Evolutionary conservation across 495 filamentous ascomycete species (phyloP).

Genomic region (Talaromyces thailandensis): DNA sequence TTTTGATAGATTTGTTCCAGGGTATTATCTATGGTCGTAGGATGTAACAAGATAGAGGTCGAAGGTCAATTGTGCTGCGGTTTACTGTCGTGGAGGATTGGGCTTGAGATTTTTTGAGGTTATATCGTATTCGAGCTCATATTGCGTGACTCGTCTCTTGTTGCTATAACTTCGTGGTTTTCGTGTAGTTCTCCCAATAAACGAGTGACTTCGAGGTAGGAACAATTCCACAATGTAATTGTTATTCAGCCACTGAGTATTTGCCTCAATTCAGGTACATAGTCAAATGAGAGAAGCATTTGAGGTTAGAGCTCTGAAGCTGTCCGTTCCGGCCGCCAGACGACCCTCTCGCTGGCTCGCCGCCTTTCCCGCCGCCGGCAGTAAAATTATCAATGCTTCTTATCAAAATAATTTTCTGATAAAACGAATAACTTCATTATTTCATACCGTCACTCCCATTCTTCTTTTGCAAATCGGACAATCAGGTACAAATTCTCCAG

Average conservation of each 20-base stretch:
- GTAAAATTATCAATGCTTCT: background rate
- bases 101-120: background rate
- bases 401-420: background rate
- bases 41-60: background rate
- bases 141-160: background rate
- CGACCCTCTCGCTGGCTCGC: background rate
- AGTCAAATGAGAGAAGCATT: background rate
- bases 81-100: background rate
- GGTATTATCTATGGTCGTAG: background rate
- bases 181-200: background rate
- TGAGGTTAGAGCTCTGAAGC: background rate
- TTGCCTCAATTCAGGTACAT: background rate
- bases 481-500: background rate
- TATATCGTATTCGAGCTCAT: background rate
- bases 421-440: background rate
- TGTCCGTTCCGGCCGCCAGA: background rate
- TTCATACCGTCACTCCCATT: no score
- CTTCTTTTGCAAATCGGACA: no score
- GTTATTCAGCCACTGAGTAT: background rate
- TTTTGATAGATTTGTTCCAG: background rate
- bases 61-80: background rate
- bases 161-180: background rate
- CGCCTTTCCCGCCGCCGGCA: background rate
- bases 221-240: background rate
- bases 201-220: background rate